Conservation (phyloP, 1,139 yeast species). For the Kodamaea ohmeri region DNA sequence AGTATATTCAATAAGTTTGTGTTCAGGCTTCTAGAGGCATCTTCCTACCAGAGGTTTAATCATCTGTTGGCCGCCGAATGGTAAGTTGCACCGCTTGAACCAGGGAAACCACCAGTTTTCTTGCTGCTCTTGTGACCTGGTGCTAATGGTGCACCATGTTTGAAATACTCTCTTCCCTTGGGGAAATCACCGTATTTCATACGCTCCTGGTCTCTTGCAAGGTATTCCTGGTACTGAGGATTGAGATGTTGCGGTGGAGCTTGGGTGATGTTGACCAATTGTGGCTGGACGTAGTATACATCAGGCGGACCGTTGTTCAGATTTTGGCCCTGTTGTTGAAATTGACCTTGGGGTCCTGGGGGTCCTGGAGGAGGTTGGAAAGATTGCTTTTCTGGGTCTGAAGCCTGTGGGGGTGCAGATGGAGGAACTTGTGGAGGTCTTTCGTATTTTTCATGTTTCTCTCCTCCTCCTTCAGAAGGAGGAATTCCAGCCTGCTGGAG, state of each 20-base stretch:
- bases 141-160: constrained; percentile 38
- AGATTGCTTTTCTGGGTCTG: background rate
- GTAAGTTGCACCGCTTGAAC: constrained; percentile 38
- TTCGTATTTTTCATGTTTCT: background rate
- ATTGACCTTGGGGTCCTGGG: background rate
- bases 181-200: constrained; percentile 35
- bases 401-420: background rate
- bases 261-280: constrained; percentile 34
- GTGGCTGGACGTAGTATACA: constrained; percentile 34
- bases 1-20: too few species aligned
- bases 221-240: constrained; percentile 38
- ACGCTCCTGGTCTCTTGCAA: constrained; percentile 33
- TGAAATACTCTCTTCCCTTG: constrained; percentile 21
- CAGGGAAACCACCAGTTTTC: constrained; percentile 35
- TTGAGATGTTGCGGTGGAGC: constrained; percentile 38
- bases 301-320: constrained; percentile 12
- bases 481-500: background rate
- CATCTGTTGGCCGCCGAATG: constrained; percentile 37
- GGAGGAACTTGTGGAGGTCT: constrained; percentile 1
- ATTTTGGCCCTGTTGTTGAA: background rate
- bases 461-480: too few species aligned
- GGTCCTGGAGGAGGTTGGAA: too few species aligned
- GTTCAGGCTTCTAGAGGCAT: background rate
- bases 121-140: constrained; percentile 16
- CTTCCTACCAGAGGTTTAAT: background rate